Evolutionary conservation across 2,329 filamentous ascomycete species (phyloP).

Genomic region (Aspergillus unguis): DNA sequence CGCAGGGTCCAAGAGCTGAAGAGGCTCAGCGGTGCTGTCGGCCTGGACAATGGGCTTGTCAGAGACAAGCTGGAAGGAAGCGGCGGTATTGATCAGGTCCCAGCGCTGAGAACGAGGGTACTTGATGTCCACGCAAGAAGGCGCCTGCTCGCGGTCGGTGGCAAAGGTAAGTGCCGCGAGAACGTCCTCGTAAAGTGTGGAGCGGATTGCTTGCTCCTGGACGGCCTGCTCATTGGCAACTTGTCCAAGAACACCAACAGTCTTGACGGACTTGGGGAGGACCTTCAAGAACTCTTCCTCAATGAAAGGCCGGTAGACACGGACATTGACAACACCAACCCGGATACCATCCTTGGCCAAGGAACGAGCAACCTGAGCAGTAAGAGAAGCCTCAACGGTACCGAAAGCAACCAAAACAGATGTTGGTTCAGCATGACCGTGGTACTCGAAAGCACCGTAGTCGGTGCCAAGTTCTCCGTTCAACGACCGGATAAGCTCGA

Average conservation of each 20-base stretch:
- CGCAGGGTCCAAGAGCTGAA: conserved; percentile 54
- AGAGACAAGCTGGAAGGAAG: conserved; percentile 45
- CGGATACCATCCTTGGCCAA: conserved; percentile 70
- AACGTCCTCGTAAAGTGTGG: conserved; percentile 88
- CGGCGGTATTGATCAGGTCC: conserved; percentile 50
- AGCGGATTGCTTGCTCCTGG: conserved; percentile 71
- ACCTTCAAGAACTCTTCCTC: conserved; percentile 88
- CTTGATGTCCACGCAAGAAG: conserved; percentile 76
- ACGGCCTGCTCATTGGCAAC: conserved; percentile 71
- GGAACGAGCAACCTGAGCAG: conserved; percentile 72
- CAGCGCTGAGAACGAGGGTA: conserved; percentile 72
- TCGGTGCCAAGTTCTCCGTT: conserved; percentile 92
- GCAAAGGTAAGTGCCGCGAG: conserved; percentile 80
- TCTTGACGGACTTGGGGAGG: conserved; percentile 71
- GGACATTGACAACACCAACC: conserved; percentile 85
- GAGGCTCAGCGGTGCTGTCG: conserved; percentile 39
- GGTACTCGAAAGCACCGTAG: conserved; percentile 91
- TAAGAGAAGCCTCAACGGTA: conserved; percentile 81
- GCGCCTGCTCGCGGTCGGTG: conserved; percentile 60
- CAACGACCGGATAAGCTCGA: conserved; percentile 68
- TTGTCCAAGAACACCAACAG: conserved; percentile 83
- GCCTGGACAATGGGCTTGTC: conserved; percentile 39
- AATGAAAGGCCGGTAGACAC: conserved; percentile 90
- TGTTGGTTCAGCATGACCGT: conserved; percentile 74
- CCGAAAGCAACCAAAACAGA: conserved; percentile 89